These are phyloP conservation scores for Candida ovalis DNA, from an alignment of 805 yeast species.

Conservation along the genomic window DNA sequence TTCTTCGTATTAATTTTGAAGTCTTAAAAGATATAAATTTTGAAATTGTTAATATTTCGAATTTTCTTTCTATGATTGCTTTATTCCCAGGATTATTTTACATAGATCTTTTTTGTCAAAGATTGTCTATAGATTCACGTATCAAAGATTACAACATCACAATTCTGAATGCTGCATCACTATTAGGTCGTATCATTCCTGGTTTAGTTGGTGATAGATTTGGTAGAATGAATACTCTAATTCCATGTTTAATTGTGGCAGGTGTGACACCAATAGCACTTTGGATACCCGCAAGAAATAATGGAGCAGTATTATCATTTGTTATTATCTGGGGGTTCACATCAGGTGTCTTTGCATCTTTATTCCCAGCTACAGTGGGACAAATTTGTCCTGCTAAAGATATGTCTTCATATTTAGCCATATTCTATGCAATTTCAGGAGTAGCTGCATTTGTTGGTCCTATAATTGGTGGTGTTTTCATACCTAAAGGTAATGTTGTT, in stretches of 20 bases:
- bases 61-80: slow-evolving; percentile 32
- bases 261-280: slow-evolving; percentile 36
- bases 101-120: slow-evolving; percentile 47
- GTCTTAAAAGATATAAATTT: slow-evolving; percentile 37
- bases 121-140: slow-evolving; percentile 48
- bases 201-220: slow-evolving; percentile 43
- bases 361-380: slow-evolving; percentile 30
- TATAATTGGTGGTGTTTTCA: slow-evolving; percentile 31
- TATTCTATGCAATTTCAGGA: slow-evolving; percentile 26
- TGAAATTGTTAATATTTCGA: slow-evolving; percentile 35
- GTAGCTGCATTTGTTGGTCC: slow-evolving; percentile 34
- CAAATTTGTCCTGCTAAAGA: slow-evolving; percentile 32
- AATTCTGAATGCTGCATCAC: slow-evolving; percentile 37
- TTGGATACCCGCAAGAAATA: slow-evolving; percentile 48
- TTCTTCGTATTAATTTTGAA: slow-evolving; percentile 31
- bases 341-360: slow-evolving; percentile 32
- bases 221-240: slow-evolving; percentile 38
- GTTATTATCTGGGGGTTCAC: slow-evolving; percentile 31
- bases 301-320: slow-evolving; percentile 35
- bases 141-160: slow-evolving; percentile 47
- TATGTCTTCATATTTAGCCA: slow-evolving; percentile 27
- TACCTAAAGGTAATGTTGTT: slow-evolving; percentile 21
- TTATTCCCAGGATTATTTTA: slow-evolving; percentile 52
- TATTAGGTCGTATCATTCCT: slow-evolving; percentile 47
- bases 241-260: slow-evolving; percentile 32